phyloP scores from a whole-genome alignment of 1,284 basidiomycete genomes.

The Ustilago shanxiensis region DNA sequence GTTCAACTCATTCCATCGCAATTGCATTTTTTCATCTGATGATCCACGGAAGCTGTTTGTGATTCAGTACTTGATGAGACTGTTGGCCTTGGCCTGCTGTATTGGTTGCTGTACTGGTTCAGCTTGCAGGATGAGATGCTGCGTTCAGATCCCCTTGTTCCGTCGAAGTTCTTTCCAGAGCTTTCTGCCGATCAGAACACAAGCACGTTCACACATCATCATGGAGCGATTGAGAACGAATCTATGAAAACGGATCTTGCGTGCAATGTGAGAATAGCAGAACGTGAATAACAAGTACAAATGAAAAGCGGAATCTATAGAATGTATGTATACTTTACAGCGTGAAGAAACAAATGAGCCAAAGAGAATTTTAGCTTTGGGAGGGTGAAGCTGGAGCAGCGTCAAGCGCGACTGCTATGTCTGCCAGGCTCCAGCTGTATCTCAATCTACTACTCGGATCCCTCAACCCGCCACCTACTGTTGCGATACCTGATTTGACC shows the following conservation, averaged over 20 bases:
- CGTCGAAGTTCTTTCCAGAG: no score
- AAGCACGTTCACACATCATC: no score
- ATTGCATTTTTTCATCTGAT: neutral
- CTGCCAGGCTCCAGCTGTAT: constrained; percentile 30
- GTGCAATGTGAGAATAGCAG: neutral
- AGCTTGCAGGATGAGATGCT: neutral
- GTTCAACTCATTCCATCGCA: neutral
- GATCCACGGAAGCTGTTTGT: no score
- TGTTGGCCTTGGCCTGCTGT: no score
- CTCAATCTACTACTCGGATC: constrained; percentile 34
- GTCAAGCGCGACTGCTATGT: constrained; percentile 18
- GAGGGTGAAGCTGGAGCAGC: neutral
- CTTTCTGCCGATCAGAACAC: no score
- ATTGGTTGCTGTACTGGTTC: no score
- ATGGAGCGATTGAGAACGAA: neutral
- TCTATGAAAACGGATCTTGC: neutral
- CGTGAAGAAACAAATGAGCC: neutral
- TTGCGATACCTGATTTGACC: neutral
- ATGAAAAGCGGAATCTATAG: neutral
- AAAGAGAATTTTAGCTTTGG: neutral
- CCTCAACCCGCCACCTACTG: constrained; percentile 21
- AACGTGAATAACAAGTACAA: neutral
- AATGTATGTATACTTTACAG: neutral
- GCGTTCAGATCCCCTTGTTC: no score
- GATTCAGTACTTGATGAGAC: no score